These are phyloP conservation scores for Tolypocladium endophyticum DNA, from an alignment of 2,329 filamentous ascomycete genomes.

Conservation along the genomic window DNA sequence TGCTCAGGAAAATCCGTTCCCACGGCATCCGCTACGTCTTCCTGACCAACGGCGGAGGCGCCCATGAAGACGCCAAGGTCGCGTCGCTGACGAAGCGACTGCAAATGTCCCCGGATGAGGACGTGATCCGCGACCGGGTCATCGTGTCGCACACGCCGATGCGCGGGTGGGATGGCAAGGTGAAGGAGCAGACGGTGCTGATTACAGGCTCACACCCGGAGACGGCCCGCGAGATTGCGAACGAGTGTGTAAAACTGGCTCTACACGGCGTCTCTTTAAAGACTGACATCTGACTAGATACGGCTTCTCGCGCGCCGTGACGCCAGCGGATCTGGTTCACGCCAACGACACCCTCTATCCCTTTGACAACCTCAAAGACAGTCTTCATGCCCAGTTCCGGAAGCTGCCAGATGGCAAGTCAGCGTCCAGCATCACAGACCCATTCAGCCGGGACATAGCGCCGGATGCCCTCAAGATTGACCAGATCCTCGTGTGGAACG, in stretches of 20 bases:
- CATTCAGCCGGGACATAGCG: constrained; percentile 23
- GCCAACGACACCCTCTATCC: constrained; percentile 72
- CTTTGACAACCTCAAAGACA: constrained; percentile 44
- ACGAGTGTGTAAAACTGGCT: constrained; percentile 32
- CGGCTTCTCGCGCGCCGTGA: constrained; percentile 74
- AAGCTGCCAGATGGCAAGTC: constrained; percentile 22
- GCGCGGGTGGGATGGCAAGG: constrained; percentile 44
- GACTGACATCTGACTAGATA: constrained; percentile 27
- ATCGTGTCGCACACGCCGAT: constrained; percentile 85
- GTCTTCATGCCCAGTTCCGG: constrained; percentile 16
- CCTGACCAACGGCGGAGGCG: constrained; percentile 90
- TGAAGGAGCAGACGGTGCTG: constrained; percentile 47
- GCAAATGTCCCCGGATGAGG: constrained; percentile 17
- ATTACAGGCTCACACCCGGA: constrained; percentile 62
- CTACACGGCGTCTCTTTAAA: background rate
- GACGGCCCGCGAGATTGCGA: constrained; percentile 62
- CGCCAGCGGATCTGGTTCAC: constrained; percentile 71
- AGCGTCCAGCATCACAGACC: constrained; percentile 17
- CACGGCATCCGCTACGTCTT: constrained; percentile 84
- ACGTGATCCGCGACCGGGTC: constrained; percentile 22
- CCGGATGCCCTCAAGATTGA: constrained; percentile 60
- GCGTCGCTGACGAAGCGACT: constrained; percentile 22
- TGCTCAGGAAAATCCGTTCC: constrained; percentile 61
- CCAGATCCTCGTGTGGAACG: constrained; percentile 88
- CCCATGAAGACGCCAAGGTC: constrained; percentile 48